Conservation (phyloP, 2,329 filamentous ascomycete genomes). For the Nothophoma quercina region DNA sequence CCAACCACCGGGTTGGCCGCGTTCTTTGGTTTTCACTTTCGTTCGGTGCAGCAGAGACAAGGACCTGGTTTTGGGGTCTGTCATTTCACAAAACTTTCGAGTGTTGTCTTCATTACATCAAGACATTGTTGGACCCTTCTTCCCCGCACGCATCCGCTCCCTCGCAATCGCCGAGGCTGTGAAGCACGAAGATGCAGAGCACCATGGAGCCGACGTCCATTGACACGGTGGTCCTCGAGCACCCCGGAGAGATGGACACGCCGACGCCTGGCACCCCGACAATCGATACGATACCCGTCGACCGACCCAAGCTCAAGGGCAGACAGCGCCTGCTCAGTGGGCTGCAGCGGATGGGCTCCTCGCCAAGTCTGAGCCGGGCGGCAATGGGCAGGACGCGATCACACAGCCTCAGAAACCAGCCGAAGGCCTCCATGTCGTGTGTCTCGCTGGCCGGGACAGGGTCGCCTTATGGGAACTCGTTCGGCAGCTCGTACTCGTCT, state of each 20-base stretch:
- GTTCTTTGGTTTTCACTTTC: conserved; percentile 15
- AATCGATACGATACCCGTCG: conserved; percentile 39
- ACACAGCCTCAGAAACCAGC: conserved; percentile 68
- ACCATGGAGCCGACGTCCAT: conserved; percentile 49
- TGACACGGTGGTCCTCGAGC: conserved; percentile 47
- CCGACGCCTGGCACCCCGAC: conserved; percentile 22
- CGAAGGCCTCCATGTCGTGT: conserved; percentile 71
- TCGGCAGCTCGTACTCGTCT: conserved; percentile 62
- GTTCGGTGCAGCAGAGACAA: conserved; percentile 6
- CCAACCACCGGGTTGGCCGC: conserved; percentile 31
- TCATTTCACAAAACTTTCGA: background rate
- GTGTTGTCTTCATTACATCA: conserved; percentile 1
- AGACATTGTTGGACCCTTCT: conserved; percentile 8
- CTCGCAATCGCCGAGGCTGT: conserved; percentile 12
- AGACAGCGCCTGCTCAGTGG: conserved; percentile 75
- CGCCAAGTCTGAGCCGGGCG: conserved; percentile 75
- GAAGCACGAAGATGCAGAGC: conserved; percentile 10
- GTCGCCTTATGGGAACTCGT: conserved; percentile 61
- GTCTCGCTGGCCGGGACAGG: conserved; percentile 64
- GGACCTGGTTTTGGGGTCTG: conserved; percentile 6
- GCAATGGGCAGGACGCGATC: conserved; percentile 70
- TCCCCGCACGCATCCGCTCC: conserved; percentile 20
- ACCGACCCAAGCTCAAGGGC: conserved; percentile 67
- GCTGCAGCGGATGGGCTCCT: conserved; percentile 83
- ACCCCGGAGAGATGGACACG: conserved; percentile 28